These are phyloP conservation scores for Kuraishia cidri DNA, from an alignment of 805 yeast genomes.

Conservation along the genomic window DNA sequence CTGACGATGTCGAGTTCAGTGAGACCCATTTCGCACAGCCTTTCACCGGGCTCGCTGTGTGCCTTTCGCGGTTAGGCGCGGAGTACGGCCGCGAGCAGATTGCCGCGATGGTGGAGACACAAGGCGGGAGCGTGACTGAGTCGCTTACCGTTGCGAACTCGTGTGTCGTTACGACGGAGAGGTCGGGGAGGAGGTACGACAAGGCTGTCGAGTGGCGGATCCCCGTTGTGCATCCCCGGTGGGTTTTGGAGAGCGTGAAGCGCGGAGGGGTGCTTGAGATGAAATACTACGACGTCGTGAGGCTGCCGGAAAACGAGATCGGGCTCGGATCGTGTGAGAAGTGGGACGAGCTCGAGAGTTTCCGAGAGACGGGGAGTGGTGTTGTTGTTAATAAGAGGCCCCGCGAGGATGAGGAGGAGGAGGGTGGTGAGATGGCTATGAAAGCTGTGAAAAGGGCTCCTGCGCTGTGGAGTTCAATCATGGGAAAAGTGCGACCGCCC, in stretches of 20 bases:
- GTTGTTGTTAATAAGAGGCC: too few relatives aligned
- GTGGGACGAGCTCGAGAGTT: conserved; percentile 20
- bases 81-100: conserved; percentile 15
- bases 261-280: conserved; percentile 33
- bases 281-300: conserved; percentile 26
- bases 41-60: conserved; percentile 34
- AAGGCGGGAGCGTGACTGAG: conserved; percentile 45
- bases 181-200: conserved; percentile 39
- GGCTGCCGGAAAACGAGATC: conserved; percentile 9
- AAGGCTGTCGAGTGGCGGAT: conserved; percentile 45
- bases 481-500: neutral
- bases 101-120: conserved; percentile 21
- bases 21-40: conserved; percentile 22
- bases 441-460: conserved; percentile 3
- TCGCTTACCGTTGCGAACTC: conserved; percentile 35
- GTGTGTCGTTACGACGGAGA: conserved; percentile 40
- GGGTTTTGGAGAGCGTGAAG: conserved; percentile 35
- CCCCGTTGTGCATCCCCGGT: conserved; percentile 41
- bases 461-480: neutral
- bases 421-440: conserved; percentile 5
- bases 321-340: conserved; percentile 23
- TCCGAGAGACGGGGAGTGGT: neutral
- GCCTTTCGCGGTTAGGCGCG: conserved; percentile 30
- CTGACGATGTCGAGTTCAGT: conserved; percentile 21
- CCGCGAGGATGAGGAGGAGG: neutral